phyloP scores from a whole-genome alignment of 192 early-diverging fungal species.

The Coemansia sp. region DNA sequence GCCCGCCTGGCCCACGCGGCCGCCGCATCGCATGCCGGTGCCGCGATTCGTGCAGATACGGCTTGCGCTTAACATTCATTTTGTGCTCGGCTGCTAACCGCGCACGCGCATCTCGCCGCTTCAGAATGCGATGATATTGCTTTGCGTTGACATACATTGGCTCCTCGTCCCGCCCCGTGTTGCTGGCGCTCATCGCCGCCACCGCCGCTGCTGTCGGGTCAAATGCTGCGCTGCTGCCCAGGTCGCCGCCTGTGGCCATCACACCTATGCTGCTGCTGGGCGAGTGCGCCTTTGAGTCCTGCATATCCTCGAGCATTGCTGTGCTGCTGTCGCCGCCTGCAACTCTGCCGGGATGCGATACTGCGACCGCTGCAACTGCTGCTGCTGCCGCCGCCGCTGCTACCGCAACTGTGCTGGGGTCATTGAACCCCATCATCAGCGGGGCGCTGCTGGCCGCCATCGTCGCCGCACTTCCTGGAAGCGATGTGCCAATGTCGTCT shows the following conservation, averaged over 20 bases:
- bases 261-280: slow-evolving; percentile 25
- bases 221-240: slow-evolving; percentile 24
- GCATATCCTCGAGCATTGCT: slow-evolving; percentile 26
- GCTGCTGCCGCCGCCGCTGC: slow-evolving; percentile 42
- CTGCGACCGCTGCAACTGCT: slow-evolving; percentile 24
- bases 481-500: slow-evolving; percentile 25
- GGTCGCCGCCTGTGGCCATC: slow-evolving; percentile 15
- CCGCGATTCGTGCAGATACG: slow-evolving; percentile 95
- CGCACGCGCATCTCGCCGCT: slow-evolving; percentile 87
- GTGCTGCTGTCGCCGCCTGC: slow-evolving; percentile 1
- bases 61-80: slow-evolving; percentile 71
- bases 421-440: slow-evolving; percentile 39
- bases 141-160: slow-evolving; percentile 98
- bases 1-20: slow-evolving; percentile 94
- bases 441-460: slow-evolving; percentile 32
- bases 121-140: slow-evolving; percentile 97
- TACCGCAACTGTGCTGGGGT: slow-evolving; percentile 39
- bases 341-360: slow-evolving; percentile 15
- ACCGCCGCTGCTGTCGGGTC: slow-evolving; percentile 51
- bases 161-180: slow-evolving; percentile 64
- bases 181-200: slow-evolving; percentile 45
- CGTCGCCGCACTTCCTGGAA: slow-evolving; percentile 23
- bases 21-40: slow-evolving; percentile 97
- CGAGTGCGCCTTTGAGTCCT: slow-evolving; percentile 20
- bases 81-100: slow-evolving; percentile 79